These are phyloP conservation scores for Mortierella antarctica DNA, from an alignment of 192 early-diverging fungal species.

Conservation along the genomic window DNA sequence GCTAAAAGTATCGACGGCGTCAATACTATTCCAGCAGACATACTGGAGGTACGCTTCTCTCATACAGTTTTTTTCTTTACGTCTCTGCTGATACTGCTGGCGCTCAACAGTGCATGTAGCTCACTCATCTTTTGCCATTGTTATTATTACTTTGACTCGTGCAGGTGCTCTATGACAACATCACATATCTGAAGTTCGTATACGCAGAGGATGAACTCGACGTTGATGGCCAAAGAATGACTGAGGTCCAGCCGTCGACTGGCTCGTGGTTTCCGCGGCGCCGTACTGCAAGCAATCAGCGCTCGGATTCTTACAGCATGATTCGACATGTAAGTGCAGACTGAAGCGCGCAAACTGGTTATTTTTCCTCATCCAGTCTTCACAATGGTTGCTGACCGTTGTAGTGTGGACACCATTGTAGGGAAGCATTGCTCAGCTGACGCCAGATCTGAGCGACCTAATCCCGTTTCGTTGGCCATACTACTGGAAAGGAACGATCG, in stretches of 20 bases:
- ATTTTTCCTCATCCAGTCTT: not conserved
- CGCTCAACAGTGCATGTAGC: not conserved
- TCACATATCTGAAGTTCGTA: conserved; percentile 64
- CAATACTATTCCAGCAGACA: conserved; percentile 71
- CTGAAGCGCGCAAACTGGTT: not conserved
- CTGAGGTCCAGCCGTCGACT: conserved; percentile 25
- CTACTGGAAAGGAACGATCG: conserved; percentile 51
- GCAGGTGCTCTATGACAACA: conserved; percentile 70
- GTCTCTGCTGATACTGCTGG: not conserved
- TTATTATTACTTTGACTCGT: not conserved
- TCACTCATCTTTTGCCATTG: not conserved
- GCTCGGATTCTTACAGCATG: conserved; percentile 54
- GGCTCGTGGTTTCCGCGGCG: conserved; percentile 44
- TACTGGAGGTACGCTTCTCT: conserved; percentile 70
- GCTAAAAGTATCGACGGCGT: conserved; percentile 76
- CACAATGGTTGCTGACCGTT: not conserved
- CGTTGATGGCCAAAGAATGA: conserved; percentile 48
- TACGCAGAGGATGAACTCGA: conserved; percentile 65
- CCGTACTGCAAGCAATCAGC: conserved; percentile 28
- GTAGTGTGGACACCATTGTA: not conserved
- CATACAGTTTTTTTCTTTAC: not conserved
- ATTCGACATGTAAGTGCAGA: conserved; percentile 52
- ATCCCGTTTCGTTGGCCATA: conserved; percentile 51
- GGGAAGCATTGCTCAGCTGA: conserved; percentile 47
- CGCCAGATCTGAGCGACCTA: conserved; percentile 42